A percentile compares a stretch with the other conserved stretches of the same genome.
These are phyloP conservation scores for Suhomyces kilbournensis DNA, from an alignment of 805 yeast genomes.

Conservation along the genomic window DNA sequence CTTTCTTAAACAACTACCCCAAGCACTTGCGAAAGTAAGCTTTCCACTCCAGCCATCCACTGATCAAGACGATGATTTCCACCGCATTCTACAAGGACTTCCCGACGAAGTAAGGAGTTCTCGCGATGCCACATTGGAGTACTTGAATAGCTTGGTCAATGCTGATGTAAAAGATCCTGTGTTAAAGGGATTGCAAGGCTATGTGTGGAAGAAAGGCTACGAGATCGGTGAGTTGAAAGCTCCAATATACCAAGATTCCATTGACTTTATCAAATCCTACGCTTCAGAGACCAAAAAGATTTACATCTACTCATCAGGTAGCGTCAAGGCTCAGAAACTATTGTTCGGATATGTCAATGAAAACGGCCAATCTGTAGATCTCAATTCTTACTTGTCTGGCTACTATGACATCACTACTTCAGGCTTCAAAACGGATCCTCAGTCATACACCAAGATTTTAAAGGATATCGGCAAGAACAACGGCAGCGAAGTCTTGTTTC, in stretches of 20 bases:
- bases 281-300: conserved; percentile 26
- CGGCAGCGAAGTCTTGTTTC: conserved; percentile 48
- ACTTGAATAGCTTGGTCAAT: conserved; percentile 57
- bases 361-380: conserved; percentile 39
- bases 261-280: conserved; percentile 49
- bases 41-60: conserved; percentile 19
- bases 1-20: conserved; percentile 52
- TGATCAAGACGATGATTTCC: conserved; percentile 21
- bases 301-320: conserved; percentile 86
- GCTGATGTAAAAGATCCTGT: conserved; percentile 74
- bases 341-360: conserved; percentile 62
- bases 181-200: conserved; percentile 78
- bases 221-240: conserved; percentile 71
- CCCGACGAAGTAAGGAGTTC: conserved; percentile 35
- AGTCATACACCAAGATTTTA: conserved; percentile 60
- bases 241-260: conserved; percentile 74
- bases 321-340: conserved; percentile 80
- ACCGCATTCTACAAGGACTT: conserved; percentile 40
- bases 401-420: conserved; percentile 85
- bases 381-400: conserved; percentile 54
- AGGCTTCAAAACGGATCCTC: conserved; percentile 61
- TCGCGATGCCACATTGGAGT: conserved; percentile 31
- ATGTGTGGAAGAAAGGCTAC: conserved; percentile 80
- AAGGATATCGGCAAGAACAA: conserved; percentile 33
- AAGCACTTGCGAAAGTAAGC: conserved; percentile 23